Evolutionary conservation across 352 stramenopile species (phyloP), one percentile per base, ranked within the genome.

Genomic region (Phytophthora palmivora): DNA sequence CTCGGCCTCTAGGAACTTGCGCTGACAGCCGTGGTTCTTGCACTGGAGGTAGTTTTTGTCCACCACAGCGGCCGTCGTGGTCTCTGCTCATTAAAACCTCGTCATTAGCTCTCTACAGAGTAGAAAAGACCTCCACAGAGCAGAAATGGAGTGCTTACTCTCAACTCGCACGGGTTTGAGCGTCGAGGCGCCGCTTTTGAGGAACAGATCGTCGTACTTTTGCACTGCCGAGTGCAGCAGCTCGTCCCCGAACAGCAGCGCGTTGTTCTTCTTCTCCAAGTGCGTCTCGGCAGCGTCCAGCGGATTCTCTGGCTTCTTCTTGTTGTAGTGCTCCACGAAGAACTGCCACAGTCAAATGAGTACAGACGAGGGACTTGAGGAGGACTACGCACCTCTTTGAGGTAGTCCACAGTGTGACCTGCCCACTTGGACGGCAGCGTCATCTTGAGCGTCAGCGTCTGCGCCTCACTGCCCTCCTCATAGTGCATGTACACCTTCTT

Each of bases 401-500:
- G 76, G 69, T 92, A 91, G 56, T 94, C 87, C 19, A 93, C 76
- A 9, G 79, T 86, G 63, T 92, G 82, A 42, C 82, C 80, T 44
- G 83, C 80, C 84, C 87, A 95, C 74, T 93, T 95, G 59, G 83
- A 92, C 47, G 87, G 87, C 28, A 95, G 74, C 56, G 87, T 95
- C 81, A 95, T 91, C 76, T 95, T 95, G 57, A 95, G 83, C 63
- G 83, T 94, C 37, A 94, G 58, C 41, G 88, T 74, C 48, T 82
- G 70, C 57, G 64, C 61, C 49, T 89, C 82, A 12, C 81, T 77
- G 14, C 70, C 68, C 50, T 95, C 87, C 18, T 95, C 84, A 54
- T 89, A 94, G 78, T 95, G 87, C 72, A 95, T 89, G 75, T 95
- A 95, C 63, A 93, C 84, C 57, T 95, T 95, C 82, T 95, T 95